Conservation (phyloP, 768 basidiomycete species). For the Pleurotus tuoliensis region DNA sequence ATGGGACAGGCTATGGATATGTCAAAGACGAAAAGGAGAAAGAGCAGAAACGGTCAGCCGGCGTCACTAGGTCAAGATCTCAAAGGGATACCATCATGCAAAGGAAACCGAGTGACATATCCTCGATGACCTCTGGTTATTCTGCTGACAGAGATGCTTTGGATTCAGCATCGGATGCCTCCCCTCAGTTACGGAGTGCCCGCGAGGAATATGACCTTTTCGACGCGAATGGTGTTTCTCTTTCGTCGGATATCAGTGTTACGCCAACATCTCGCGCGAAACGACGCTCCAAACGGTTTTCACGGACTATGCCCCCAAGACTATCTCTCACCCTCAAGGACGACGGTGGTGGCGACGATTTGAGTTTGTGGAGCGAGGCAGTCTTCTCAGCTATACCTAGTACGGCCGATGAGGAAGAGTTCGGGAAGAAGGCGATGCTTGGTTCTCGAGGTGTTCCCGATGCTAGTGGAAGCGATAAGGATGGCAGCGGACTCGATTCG, state of each 20-base stretch:
- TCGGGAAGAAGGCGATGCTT: conserved; percentile 17
- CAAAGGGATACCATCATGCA: background rate
- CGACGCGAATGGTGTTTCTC: background rate
- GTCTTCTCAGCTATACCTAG: conserved; percentile 49
- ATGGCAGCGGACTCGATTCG: background rate
- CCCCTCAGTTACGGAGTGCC: background rate
- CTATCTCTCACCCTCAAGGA: conserved; percentile 45
- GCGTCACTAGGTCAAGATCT: background rate
- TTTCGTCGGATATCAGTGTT: background rate
- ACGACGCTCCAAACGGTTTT: conserved; percentile 19
- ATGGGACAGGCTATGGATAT: background rate
- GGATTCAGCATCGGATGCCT: background rate
- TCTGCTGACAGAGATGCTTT: conserved; percentile 2
- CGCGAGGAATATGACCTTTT: background rate
- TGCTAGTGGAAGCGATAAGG: conserved; percentile 8
- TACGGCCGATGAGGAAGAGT: conserved; percentile 9
- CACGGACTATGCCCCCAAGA: conserved; percentile 41
- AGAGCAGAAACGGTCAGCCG: background rate
- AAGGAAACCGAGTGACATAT: conserved; percentile 1
- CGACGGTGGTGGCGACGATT: conserved; percentile 40
- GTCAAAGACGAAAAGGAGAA: background rate
- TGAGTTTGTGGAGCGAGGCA: conserved; percentile 47
- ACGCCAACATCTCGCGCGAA: background rate
- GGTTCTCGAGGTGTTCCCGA: background rate
- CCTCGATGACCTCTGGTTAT: background rate